phyloP scores from a whole-genome alignment of 179 eudicot genomes.

The Actinidia polygama region DNA sequence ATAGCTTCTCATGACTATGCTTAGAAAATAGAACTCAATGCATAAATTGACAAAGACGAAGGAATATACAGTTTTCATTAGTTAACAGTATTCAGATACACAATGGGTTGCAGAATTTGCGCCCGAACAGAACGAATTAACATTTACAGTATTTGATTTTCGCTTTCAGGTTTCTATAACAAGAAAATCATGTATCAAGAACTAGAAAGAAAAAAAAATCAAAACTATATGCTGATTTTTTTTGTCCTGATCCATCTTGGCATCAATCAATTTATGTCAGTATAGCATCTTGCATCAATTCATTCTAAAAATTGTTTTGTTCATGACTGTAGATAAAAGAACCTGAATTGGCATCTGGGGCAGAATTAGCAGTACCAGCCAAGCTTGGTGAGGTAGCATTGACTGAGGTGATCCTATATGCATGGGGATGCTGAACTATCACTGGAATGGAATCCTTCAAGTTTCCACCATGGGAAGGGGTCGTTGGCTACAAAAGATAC shows the following conservation, averaged over 20 bases:
- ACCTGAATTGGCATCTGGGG: not conserved
- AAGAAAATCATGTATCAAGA: not conserved
- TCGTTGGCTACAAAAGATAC: constrained; percentile 59
- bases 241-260: not conserved
- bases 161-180: not conserved
- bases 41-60: not conserved
- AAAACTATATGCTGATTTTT: not conserved
- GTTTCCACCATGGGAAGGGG: constrained; percentile 37
- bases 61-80: constrained; percentile 9
- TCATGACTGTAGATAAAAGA: constrained; percentile 2
- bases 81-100: not conserved
- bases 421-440: constrained; percentile 78
- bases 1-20: not conserved
- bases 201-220: not conserved
- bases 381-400: constrained; percentile 19
- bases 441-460: constrained; percentile 57
- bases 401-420: constrained; percentile 18
- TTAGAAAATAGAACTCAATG: not conserved
- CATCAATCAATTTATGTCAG: not conserved
- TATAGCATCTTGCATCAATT: not conserved
- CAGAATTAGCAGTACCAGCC: constrained; percentile 18
- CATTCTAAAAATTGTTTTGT: not conserved
- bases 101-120: not conserved
- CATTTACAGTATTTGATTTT: constrained; percentile 2
- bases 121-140: constrained; percentile 2